phyloP scores from a whole-genome alignment of 1,284 basidiomycete genomes.

The Trametes pubescens region DNA sequence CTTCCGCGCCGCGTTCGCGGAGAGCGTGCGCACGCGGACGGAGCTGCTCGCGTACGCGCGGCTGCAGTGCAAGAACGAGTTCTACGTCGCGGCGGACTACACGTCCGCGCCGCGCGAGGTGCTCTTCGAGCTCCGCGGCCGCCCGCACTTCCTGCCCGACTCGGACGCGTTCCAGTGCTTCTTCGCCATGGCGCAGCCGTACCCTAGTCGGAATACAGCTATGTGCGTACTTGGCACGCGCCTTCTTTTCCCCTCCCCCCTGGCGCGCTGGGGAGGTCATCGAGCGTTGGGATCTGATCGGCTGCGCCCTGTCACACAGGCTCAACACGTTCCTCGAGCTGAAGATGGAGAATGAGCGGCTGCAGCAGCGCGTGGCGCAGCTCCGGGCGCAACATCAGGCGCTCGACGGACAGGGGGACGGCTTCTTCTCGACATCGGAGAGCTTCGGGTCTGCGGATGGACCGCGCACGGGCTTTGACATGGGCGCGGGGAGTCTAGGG shows the following conservation, averaged over 20 bases:
- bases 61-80: constrained; percentile 58
- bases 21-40: constrained; percentile 54
- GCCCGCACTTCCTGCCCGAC: constrained; percentile 56
- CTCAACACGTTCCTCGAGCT: constrained; percentile 81
- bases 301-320: constrained; percentile 48
- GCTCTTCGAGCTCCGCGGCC: constrained; percentile 79
- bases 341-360: constrained; percentile 78
- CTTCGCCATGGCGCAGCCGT: constrained; percentile 79
- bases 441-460: constrained; percentile 22
- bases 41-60: constrained; percentile 70
- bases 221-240: constrained; percentile 59
- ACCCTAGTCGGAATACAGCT: constrained; percentile 75
- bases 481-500: constrained; percentile 9
- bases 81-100: constrained; percentile 37
- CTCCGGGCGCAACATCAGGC: constrained; percentile 45
- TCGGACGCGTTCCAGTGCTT: constrained; percentile 58
- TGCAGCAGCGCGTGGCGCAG: constrained; percentile 62
- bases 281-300: background rate
- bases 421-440: constrained; percentile 26
- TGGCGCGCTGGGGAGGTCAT: background rate
- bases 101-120: constrained; percentile 53
- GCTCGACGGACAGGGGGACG: constrained; percentile 23
- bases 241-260: background rate
- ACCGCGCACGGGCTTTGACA: constrained; percentile 16
- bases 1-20: constrained; percentile 65